Evolutionary conservation across 2,329 filamentous ascomycete genomes (phyloP).

Genomic region (Claviceps citrina): DNA sequence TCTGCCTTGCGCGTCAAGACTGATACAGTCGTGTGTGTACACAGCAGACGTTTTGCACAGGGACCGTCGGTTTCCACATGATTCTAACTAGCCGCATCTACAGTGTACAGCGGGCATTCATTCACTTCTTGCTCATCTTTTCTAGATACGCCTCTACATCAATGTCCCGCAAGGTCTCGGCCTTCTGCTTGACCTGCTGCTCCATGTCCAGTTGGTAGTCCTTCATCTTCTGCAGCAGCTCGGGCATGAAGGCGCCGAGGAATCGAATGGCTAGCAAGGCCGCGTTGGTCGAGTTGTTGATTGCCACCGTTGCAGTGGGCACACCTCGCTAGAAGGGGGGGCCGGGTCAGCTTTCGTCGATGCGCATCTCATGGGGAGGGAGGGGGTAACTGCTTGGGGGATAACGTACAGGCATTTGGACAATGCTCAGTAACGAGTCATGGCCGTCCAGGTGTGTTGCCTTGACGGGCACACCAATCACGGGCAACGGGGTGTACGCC

Average conservation of each 20-base stretch:
- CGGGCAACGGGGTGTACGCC: constrained; percentile 54
- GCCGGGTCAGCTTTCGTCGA: constrained; percentile 15
- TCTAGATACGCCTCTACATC: constrained; percentile 42
- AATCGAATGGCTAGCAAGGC: constrained; percentile 57
- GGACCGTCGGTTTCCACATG: no score
- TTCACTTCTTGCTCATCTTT: constrained; percentile 17
- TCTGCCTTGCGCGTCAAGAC: no score
- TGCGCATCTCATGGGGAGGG: not conserved
- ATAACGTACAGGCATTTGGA: constrained; percentile 54
- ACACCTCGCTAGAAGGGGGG: constrained; percentile 34
- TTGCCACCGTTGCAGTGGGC: constrained; percentile 61
- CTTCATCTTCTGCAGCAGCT: constrained; percentile 41
- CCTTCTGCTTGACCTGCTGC: constrained; percentile 49
- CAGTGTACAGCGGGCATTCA: not conserved
- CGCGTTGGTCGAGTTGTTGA: constrained; percentile 69
- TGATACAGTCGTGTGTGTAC: no score
- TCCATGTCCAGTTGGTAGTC: constrained; percentile 48
- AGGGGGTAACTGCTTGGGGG: not conserved
- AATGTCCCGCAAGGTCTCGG: constrained; percentile 36
- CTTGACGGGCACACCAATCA: constrained; percentile 65
- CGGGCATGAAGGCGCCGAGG: constrained; percentile 40
- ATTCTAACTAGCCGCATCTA: no score
- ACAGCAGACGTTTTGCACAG: no score
- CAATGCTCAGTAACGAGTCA: constrained; percentile 57
- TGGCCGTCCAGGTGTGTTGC: constrained; percentile 56